Evolutionary conservation across 306 rosid species (phyloP), one percentile per base, ranked within the genome.

Genomic region (Sophora flavescens): DNA sequence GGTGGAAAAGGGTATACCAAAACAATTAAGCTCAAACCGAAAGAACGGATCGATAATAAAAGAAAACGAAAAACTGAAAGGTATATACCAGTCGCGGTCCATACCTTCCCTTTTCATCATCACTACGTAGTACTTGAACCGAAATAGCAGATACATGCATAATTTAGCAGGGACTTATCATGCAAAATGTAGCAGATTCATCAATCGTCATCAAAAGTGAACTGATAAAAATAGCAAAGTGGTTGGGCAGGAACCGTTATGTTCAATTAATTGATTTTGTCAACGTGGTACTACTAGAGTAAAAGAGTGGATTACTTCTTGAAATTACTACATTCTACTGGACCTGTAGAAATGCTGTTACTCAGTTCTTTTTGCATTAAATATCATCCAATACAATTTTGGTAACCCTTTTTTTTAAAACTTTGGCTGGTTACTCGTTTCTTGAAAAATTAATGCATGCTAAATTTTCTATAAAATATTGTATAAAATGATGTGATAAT

Each of bases 231-330:
- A 68, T 68, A 47, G 3, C 14, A 8, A 14, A 48, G 54, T 11
- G 16, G 71, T 65, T 5, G n/a, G 5, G 5, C 4, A 18, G 10
- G 9, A 41, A 45, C 30, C 53, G 6, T 36, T 2, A 42, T 10
- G 71, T 65, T 65, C 48, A 39, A 38, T 38, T 38, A 9, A 33
- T 14, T 63, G 51, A 39, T 65, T 65, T 64, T 18, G 11, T 17
- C 11, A 18, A 26, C 1, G 18, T 65, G 11, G 15, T 28, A 57
- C 7, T 3, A 3, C n/a, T 10, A 28, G 26, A 10, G 33, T 26
- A 54, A 52, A 32, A 18, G 6, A 8, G 47, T 32, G 45, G 44
- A 50, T 63, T 60, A 6, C 8, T 59, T 59, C 72, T 45, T 14
- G 26, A 45, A 47, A 47, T 13, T 8, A 30, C 8, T 1, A 8